These are phyloP conservation scores for Platanus orientalis DNA, from an alignment of 164 flowering plant genomes.

Conservation along the genomic window DNA sequence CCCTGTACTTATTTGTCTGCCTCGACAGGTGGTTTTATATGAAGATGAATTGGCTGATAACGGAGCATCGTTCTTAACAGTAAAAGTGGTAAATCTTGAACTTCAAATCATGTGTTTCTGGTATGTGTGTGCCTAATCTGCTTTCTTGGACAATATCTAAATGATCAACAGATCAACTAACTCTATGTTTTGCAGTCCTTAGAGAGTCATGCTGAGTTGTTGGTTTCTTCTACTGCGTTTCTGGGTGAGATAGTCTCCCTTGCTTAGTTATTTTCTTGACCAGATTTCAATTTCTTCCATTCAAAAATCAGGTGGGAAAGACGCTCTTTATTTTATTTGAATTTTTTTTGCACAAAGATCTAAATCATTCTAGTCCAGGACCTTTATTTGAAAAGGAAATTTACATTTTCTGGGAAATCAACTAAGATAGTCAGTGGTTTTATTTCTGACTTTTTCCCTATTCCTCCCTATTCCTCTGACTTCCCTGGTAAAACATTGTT, in stretches of 20 bases:
- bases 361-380: too few relatives aligned
- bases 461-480: too few relatives aligned
- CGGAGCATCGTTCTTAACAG: conserved; percentile 92
- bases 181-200: conserved; percentile 20
- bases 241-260: conserved; percentile 66
- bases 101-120: background rate
- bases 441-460: too few relatives aligned
- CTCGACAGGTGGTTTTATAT: conserved; percentile 74
- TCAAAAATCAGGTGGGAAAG: too few relatives aligned
- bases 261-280: background rate
- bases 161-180: conserved; percentile 2
- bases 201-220: conserved; percentile 97
- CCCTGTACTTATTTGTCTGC: background rate
- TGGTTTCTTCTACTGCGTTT: conserved; percentile 98
- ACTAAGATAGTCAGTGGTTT: too few relatives aligned
- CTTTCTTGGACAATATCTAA: background rate
- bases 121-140: background rate
- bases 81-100: conserved; percentile 74
- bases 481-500: too few relatives aligned
- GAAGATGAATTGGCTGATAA: conserved; percentile 96
- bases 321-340: too few relatives aligned
- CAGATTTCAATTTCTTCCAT: background rate
- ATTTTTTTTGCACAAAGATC: too few relatives aligned
- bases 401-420: too few relatives aligned
- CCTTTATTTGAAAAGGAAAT: too few relatives aligned